A percentile compares a stretch with the other conserved stretches of the same genome.
These are phyloP conservation scores for Vitis hybrid DNA, from an alignment of 177 flowering plant species.

Conservation along the genomic window DNA sequence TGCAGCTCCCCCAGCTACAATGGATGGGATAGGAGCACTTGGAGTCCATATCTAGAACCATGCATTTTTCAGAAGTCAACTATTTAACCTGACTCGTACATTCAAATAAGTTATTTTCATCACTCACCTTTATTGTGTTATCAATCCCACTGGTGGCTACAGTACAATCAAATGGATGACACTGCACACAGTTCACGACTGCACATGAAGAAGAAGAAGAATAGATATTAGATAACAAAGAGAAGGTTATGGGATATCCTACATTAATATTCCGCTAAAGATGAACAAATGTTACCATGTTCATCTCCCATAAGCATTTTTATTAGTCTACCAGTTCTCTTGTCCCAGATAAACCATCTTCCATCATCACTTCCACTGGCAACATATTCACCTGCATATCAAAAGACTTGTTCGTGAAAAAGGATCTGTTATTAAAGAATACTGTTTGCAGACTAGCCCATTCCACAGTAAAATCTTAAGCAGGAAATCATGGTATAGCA, in stretches of 20 bases:
- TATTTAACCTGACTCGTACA: not conserved
- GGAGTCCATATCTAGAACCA: constrained; percentile 86
- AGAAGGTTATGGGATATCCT: not conserved
- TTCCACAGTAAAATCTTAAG: not conserved
- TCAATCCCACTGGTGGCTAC: constrained; percentile 98
- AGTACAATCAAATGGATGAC: constrained; percentile 86
- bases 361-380: constrained; percentile 99
- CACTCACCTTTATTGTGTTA: constrained; percentile 78
- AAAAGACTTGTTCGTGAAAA: not conserved
- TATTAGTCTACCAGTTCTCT: constrained; percentile 79
- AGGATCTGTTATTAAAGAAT: not conserved
- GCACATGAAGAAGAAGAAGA: constrained; percentile 12
- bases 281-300: constrained; percentile 52
- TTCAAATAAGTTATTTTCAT: not conserved
- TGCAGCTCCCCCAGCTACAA: constrained; percentile 68
- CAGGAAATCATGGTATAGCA: not conserved
- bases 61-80: not conserved
- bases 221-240: constrained; percentile 5
- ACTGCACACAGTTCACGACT: constrained; percentile 97
- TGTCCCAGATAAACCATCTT: constrained; percentile 99
- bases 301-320: constrained; percentile 95
- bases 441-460: not conserved
- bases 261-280: not conserved
- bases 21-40: constrained; percentile 66
- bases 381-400: constrained; percentile 70